Conservation (phyloP, 31 red algal species). For the Bonnemaisonia californica region DNA sequence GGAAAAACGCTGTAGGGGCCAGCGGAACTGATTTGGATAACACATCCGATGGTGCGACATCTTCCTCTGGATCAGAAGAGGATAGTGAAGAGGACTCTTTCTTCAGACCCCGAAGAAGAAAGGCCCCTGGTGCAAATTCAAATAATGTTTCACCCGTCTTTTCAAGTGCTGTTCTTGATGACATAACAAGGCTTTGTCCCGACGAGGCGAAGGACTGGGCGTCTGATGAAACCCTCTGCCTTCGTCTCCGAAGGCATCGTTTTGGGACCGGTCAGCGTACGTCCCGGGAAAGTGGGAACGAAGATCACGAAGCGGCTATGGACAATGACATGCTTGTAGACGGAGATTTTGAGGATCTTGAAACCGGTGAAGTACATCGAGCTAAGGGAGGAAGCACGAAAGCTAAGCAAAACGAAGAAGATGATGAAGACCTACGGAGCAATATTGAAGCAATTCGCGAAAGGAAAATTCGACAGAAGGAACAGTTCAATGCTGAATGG, state of each 20-base stretch:
- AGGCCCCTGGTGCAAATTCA: neutral
- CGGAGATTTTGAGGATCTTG: constrained; percentile 63
- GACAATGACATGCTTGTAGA: constrained; percentile 35
- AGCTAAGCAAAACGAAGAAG: neutral
- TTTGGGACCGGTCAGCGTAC: constrained; percentile 74
- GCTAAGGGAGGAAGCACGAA: neutral
- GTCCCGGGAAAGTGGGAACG: constrained; percentile 3
- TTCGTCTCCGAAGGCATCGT: constrained; percentile 38
- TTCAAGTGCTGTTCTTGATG: constrained; percentile 49
- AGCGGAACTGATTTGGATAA: constrained; percentile 3
- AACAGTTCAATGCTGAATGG: constrained; percentile 43
- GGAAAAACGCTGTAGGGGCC: constrained; percentile 14
- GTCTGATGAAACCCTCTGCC: constrained; percentile 43
- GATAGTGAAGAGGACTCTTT: constrained; percentile 51
- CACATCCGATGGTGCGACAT: neutral
- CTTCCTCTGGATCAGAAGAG: neutral
- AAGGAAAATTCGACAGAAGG: constrained; percentile 53
- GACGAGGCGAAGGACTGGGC: constrained; percentile 63
- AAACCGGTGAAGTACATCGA: constrained; percentile 45
- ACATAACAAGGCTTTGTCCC: constrained; percentile 66
- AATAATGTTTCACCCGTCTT: neutral
- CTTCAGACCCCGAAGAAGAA: constrained; percentile 44
- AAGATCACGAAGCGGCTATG: neutral
- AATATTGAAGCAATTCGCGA: constrained; percentile 31
- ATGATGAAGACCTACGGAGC: neutral